Base-by-base conservation (phyloP, 2,329 filamentous ascomycete species). In the Fusarium praegraminearum region DNA sequence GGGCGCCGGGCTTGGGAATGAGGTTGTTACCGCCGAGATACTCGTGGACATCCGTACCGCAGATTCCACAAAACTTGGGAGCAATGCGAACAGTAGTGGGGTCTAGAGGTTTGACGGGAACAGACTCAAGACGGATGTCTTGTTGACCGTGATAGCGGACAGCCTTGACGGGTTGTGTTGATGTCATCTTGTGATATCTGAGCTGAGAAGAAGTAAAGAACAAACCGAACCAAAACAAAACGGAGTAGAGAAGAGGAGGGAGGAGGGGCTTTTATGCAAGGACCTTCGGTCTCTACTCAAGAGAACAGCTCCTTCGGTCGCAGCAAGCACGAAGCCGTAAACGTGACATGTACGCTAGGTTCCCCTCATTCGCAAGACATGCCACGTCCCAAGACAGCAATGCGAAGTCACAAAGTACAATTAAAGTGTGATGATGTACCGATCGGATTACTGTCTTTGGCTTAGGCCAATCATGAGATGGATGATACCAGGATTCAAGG, bases 371-470 rank as follows among this genome's bases (percentile, higher is more conserved):
- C 7, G 3, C 20, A 32, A 46, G 28, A 32, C 44, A 46, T 46
- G 28, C 10, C 12, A 36, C 16, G 35, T 63, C 60, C 60, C 36
- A 20, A 63, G 24, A 63, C 28, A 47, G 60, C 47, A 63, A 63
- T 63, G 60, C 60, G 60, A 63, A 63, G 60, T 63, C 57, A 33
- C 49, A 36, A 43, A 63, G 46, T 63, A 45, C 47, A 46, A n/a
- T 26, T 26, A 28, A 28, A 49, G 38, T 53, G 36, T 44, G 20
- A 11, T 52, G 49, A 63, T 57, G 58, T n/a, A 36, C 33, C 32
- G 43, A 33, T 56, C 60, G 60, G 60, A 38, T 63, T 63, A 49
- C 60, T 32, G 2, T 7, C 28, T 64, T 45, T 13, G 52, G 51
- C 33, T 41, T 67, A 63, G 60, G 8, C n/a, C 41, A 16, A 24